phyloP scores from a whole-genome alignment of 2,329 filamentous ascomycete species.

The Venturia pyrina region DNA sequence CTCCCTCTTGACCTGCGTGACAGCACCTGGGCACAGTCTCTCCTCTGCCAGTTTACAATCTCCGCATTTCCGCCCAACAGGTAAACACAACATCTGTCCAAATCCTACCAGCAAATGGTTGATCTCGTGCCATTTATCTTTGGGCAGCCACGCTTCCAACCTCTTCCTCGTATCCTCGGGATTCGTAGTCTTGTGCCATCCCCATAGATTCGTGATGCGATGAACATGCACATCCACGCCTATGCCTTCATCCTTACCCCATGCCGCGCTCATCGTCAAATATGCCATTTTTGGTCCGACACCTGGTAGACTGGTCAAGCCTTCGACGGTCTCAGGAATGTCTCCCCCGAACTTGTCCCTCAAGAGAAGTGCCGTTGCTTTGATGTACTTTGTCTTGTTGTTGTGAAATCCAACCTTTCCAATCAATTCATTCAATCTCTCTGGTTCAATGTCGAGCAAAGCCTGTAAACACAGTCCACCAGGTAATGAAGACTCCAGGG shows the following conservation, averaged over 20 bases:
- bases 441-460: conserved; percentile 60
- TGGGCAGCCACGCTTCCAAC: conserved; percentile 74
- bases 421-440: conserved; percentile 62
- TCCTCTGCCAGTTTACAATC: conserved; percentile 70
- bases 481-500: conserved; percentile 63
- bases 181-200: conserved; percentile 71
- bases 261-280: conserved; percentile 69
- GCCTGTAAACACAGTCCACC: conserved; percentile 64
- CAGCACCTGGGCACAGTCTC: conserved; percentile 57
- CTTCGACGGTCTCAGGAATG: conserved; percentile 69
- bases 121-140: conserved; percentile 82
- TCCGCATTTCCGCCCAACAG: conserved; percentile 70
- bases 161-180: conserved; percentile 73
- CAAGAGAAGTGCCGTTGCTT: conserved; percentile 62
- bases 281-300: conserved; percentile 95
- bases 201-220: conserved; percentile 88
- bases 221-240: conserved; percentile 94
- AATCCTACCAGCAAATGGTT: conserved; percentile 82
- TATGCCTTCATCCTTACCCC: conserved; percentile 64
- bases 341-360: conserved; percentile 61
- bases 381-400: conserved; percentile 80
- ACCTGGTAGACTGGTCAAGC: conserved; percentile 67
- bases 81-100: conserved; percentile 77
- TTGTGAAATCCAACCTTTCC: conserved; percentile 87
- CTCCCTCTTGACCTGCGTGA: conserved; percentile 41